phyloP scores from a whole-genome alignment of 139 green algal species.

The Medakamo hakoo region DNA sequence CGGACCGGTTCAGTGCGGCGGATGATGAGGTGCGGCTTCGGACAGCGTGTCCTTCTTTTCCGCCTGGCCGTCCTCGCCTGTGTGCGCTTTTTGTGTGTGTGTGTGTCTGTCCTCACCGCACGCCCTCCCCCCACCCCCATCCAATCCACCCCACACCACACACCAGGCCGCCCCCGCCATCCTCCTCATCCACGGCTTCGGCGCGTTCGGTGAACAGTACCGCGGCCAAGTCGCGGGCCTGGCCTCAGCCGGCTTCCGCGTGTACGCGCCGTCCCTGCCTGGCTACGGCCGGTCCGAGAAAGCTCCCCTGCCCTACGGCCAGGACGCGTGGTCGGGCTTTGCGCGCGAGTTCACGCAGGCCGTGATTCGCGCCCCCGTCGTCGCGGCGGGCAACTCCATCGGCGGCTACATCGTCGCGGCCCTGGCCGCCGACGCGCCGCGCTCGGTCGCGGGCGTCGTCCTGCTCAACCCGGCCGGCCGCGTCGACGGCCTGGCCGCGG shows the following conservation, averaged over 20 bases:
- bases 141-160: background rate
- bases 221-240: slow-evolving; percentile 50
- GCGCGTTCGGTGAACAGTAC: slow-evolving; percentile 88
- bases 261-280: slow-evolving; percentile 63
- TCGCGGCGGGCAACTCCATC: slow-evolving; percentile 93
- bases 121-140: too few relatives aligned
- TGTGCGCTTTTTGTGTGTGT: too few relatives aligned
- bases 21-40: too few relatives aligned
- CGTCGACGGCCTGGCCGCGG: background rate
- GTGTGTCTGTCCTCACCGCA: too few relatives aligned
- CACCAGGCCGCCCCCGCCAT: slow-evolving; percentile 31
- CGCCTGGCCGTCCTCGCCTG: too few relatives aligned
- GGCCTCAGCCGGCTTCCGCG: slow-evolving; percentile 44
- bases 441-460: slow-evolving; percentile 30
- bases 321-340: slow-evolving; percentile 65
- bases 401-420: slow-evolving; percentile 66
- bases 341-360: slow-evolving; percentile 51
- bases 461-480: slow-evolving; percentile 45
- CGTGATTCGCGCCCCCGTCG: slow-evolving; percentile 40
- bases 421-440: slow-evolving; percentile 37
- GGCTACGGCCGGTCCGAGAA: slow-evolving; percentile 79
- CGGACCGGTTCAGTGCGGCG: too few relatives aligned
- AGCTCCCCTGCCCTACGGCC: slow-evolving; percentile 49
- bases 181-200: slow-evolving; percentile 90
- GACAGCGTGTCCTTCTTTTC: too few relatives aligned